Conservation (phyloP, 257 asterid species). For the Dorcoceras hygrometricum region DNA sequence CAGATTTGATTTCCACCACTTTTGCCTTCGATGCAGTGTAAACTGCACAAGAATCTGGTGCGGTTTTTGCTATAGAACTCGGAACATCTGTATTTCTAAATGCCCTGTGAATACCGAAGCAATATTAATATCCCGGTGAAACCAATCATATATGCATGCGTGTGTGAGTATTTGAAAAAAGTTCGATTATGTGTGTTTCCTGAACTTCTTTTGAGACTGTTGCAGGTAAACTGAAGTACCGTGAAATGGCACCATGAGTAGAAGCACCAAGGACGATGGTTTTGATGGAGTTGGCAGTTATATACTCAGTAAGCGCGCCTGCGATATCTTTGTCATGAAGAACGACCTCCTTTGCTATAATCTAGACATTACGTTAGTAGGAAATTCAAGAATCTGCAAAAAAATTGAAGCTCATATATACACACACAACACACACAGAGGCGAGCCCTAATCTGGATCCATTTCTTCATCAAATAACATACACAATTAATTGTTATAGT, state of each 20-base stretch:
- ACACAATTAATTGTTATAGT: neutral
- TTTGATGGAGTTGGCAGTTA: constrained; percentile 34
- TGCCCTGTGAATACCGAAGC: constrained; percentile 45
- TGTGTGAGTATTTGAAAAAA: neutral
- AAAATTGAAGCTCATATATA: neutral
- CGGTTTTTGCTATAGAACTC: constrained; percentile 39
- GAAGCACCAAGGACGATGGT: constrained; percentile 72
- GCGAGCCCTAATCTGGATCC: too few species aligned
- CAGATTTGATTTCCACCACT: constrained; percentile 42
- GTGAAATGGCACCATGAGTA: constrained; percentile 50
- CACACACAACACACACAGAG: too few species aligned
- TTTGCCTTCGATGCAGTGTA: constrained; percentile 52
- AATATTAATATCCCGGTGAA: neutral
- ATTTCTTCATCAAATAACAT: too few species aligned
- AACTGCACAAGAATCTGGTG: constrained; percentile 68
- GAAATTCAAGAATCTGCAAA: neutral
- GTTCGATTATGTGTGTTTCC: neutral
- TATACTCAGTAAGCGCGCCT: constrained; percentile 46
- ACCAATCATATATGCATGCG: neutral
- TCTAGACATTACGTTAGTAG: constrained; percentile 31
- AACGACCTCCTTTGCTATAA: constrained; percentile 67
- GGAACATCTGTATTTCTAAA: constrained; percentile 61
- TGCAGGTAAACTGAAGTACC: constrained; percentile 34
- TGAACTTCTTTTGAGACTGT: neutral
- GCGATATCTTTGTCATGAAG: constrained; percentile 56